Evolutionary conservation across 129 eudicot genomes (phyloP).

Genomic region (Apium graveolens): DNA sequence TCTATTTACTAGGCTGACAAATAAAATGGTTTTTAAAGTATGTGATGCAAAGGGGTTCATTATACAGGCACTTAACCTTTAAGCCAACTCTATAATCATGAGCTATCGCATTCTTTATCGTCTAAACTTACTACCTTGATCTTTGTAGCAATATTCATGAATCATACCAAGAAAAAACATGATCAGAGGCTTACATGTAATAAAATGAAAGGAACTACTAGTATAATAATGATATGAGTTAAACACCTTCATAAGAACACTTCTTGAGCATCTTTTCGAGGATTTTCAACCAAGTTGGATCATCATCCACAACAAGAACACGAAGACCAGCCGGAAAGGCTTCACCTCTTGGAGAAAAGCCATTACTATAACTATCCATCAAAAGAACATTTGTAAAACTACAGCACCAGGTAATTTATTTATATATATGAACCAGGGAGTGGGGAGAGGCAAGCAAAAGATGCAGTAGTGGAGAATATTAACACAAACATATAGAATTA

Average conservation of each 20-base stretch:
- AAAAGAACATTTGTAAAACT: background rate
- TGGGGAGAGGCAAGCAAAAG: background rate
- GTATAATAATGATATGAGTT: background rate
- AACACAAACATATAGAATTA: background rate
- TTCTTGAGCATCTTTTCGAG: conserved; percentile 98
- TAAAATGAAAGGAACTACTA: background rate
- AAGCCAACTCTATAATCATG: background rate
- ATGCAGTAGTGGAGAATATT: conserved; percentile 4
- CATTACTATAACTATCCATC: conserved; percentile 41
- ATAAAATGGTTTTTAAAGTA: background rate
- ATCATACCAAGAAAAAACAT: conserved; percentile 4
- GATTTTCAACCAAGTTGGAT: conserved; percentile 93
- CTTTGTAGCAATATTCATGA: background rate
- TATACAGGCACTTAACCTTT: background rate
- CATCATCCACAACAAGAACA: conserved; percentile 96
- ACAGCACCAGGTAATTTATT: background rate
- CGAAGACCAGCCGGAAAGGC: conserved; percentile 87
- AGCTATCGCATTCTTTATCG: background rate
- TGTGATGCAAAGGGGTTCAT: background rate
- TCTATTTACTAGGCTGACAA: background rate
- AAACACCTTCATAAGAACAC: conserved; percentile 84
- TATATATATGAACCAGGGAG: conserved; percentile 6
- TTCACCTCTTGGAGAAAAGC: conserved; percentile 80
- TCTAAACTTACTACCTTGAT: background rate
- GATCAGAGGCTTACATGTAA: background rate